phyloP scores from a whole-genome alignment of 2,329 filamentous ascomycete genomes.

The Shiraia sp. region DNA sequence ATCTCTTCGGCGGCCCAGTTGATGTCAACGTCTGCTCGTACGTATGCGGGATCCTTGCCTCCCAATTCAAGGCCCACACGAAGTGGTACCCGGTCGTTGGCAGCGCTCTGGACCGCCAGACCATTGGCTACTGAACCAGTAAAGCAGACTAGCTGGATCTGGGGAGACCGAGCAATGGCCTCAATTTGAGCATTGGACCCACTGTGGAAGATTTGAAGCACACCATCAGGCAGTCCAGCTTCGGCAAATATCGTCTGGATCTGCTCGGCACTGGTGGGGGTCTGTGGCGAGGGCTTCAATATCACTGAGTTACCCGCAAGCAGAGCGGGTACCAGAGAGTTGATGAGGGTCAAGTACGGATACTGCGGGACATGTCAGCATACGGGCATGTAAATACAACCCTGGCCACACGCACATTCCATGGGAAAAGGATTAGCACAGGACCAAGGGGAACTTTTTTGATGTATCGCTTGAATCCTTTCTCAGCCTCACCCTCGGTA shows the following conservation, averaged over 20 bases:
- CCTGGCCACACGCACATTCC: constrained; percentile 74
- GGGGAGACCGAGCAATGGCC: constrained; percentile 74
- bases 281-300: constrained; percentile 92
- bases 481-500: constrained; percentile 79
- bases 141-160: constrained; percentile 83
- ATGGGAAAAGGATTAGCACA: constrained; percentile 87
- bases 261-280: constrained; percentile 87
- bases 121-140: constrained; percentile 91
- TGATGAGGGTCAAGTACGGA: constrained; percentile 90
- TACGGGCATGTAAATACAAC: constrained; percentile 7
- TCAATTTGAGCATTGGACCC: constrained; percentile 79
- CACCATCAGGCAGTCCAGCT: constrained; percentile 79
- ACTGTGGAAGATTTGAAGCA: constrained; percentile 91
- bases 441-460: constrained; percentile 86
- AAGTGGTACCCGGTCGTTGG: constrained; percentile 76
- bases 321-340: constrained; percentile 89
- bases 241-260: constrained; percentile 75
- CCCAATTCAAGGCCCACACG: constrained; percentile 89
- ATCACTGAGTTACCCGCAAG: constrained; percentile 90
- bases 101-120: constrained; percentile 81
- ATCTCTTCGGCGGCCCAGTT: constrained; percentile 93
- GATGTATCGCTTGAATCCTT: constrained; percentile 89
- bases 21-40: constrained; percentile 82
- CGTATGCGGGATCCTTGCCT: constrained; percentile 92
- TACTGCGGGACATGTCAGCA: constrained; percentile 63